Base-by-base conservation (phyloP, 768 basidiomycete species). In the Rhizopogon rudus region DNA sequence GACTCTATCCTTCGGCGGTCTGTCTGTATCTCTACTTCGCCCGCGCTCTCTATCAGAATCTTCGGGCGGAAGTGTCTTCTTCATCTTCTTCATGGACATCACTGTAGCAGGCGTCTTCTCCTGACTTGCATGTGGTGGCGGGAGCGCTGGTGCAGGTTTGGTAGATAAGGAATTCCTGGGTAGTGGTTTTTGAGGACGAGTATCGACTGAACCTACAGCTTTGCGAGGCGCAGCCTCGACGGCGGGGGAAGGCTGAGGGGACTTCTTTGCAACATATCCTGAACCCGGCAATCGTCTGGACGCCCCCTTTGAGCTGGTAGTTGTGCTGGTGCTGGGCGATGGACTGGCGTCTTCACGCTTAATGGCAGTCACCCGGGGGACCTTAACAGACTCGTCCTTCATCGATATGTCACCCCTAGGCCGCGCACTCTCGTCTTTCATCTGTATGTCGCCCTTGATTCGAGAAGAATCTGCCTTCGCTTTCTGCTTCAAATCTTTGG, bases 401-500 rank as follows among this genome's bases (percentile, higher is more conserved):
- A 78, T 75, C 59, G 63, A 67, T 31, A 79, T 71, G 58, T 77
- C 75, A 5, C 68, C 59, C 56, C 74, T 76, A 1, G 37, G 35
- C 44, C 67, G 68, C 12, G 62, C 44, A 40, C 66, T 61, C 25
- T 78, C 73, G 45, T 70, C 52, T 65, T 77, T 79, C 60, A 69
- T 61, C n/a, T 65, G 54, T 63, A 70, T 65, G 71, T 78, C 56
- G 55, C 61, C 67, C 73, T 80, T 72, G 6, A 9, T 14, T 7
- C 69, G 68, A 8, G 57, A 13, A 8, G 52, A 14, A 4, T 70
- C 68, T 5, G 58, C 57, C 45, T 61, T 71, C 2, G 57, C 44
- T 50, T 75, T 80, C 31, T 74, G 73, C 51, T 78, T 84, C 40
- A 67, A 60, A 17, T 81, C 79, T 44, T 73, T 76, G 2, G 76